Conservation (phyloP, 1,284 basidiomycete genomes). For the Ustilago loliicola region DNA sequence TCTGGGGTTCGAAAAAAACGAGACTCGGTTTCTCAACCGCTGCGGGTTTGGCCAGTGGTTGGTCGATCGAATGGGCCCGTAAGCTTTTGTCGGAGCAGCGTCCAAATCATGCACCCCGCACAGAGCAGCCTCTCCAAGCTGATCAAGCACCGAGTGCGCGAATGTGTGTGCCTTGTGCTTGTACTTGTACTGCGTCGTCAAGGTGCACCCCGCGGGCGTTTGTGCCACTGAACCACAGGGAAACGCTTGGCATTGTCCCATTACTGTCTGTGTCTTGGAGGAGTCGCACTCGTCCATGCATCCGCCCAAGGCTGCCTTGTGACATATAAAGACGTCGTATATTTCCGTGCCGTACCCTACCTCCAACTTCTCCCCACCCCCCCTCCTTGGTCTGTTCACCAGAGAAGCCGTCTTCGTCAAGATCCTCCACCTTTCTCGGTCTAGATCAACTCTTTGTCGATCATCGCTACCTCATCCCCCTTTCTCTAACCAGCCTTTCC, state of each 20-base stretch:
- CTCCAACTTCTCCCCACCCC: background rate
- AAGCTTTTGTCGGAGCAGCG: constrained; percentile 8
- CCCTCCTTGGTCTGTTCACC: background rate
- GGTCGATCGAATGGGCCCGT: background rate
- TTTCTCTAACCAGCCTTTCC: background rate
- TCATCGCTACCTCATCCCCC: background rate
- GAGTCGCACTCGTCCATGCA: background rate
- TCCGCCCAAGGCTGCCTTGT: background rate
- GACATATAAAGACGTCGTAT: constrained; percentile 20
- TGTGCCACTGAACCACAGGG: constrained; percentile 3
- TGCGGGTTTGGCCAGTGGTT: background rate
- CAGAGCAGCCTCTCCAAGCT: background rate
- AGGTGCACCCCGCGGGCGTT: constrained; percentile 6
- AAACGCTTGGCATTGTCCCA: background rate
- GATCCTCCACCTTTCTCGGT: constrained; percentile 6
- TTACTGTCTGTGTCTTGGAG: constrained; percentile 4
- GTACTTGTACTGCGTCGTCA: background rate
- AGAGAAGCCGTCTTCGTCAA: constrained; percentile 10
- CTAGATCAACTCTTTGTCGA: background rate
- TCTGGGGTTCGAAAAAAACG: background rate
- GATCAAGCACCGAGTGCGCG: constrained; percentile 2
- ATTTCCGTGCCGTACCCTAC: background rate
- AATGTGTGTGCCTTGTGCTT: background rate
- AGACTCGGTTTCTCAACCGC: constrained; percentile 5
- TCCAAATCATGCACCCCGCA: constrained; percentile 28